Conservation (phyloP, 2,329 filamentous ascomycete genomes). For the Fusarium irregulare region DNA sequence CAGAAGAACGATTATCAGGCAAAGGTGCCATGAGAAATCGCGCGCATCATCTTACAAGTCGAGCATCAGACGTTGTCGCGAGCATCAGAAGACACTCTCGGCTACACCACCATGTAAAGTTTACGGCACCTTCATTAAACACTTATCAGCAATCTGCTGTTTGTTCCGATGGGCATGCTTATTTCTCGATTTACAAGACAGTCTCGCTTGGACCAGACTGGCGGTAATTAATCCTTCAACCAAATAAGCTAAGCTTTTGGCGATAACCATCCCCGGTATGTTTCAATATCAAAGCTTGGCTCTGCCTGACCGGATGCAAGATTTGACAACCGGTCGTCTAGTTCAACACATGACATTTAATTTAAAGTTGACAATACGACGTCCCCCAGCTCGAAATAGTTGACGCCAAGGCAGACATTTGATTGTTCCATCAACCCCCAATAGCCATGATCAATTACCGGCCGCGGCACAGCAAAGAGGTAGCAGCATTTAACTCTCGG, state of each 20-base stretch:
- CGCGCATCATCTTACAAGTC: slow-evolving; percentile 1
- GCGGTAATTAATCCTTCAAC: not conserved
- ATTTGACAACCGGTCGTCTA: not conserved
- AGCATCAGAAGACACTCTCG: slow-evolving; percentile 22
- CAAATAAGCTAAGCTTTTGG: slow-evolving; percentile 1
- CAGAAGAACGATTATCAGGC: slow-evolving; percentile 5
- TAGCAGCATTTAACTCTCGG: slow-evolving; percentile 7
- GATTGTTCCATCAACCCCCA: slow-evolving; percentile 6
- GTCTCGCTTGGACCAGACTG: not conserved
- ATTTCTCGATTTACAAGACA: slow-evolving; percentile 1
- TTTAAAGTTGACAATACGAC: slow-evolving; percentile 7
- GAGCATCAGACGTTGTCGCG: not conserved
- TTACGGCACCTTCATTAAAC: not conserved
- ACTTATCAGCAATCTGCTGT: not conserved
- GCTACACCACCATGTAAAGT: slow-evolving; percentile 2
- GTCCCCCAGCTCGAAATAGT: not conserved
- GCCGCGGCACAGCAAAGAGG: slow-evolving; percentile 6
- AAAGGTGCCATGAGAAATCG: not conserved
- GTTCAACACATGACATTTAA: slow-evolving; percentile 12
- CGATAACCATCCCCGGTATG: not conserved
- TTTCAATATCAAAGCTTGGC: slow-evolving; percentile 6
- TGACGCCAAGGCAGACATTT: slow-evolving; percentile 6
- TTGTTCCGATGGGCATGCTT: not conserved
- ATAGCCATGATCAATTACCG: slow-evolving; percentile 26
- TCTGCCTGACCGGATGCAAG: not conserved